A percentile compares a stretch with the other conserved stretches of the same genome.
Evolutionary conservation across 2,329 filamentous ascomycete species (phyloP).

Genomic region (Hymenoscyphus salicellus): DNA sequence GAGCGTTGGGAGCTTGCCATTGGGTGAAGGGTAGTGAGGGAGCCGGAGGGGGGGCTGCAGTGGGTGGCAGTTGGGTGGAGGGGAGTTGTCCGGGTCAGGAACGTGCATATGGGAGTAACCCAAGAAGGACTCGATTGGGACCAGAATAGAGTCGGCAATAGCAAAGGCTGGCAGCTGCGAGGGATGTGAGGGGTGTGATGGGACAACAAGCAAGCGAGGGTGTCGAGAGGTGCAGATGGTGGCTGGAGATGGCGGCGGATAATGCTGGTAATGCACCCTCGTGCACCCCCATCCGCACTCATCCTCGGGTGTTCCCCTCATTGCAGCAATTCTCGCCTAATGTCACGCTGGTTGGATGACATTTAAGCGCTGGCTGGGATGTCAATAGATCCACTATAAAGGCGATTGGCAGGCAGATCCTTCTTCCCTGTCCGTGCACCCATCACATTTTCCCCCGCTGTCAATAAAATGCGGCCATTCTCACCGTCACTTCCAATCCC

Average conservation of each 20-base stretch:
- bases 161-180: background rate
- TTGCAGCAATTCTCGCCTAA: background rate
- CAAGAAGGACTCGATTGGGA: background rate
- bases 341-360: background rate
- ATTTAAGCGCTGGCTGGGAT: background rate
- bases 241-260: background rate
- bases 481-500: conserved; percentile 6
- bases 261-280: too few relatives aligned
- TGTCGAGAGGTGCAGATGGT: background rate
- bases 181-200: background rate
- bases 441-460: background rate
- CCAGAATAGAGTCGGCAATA: background rate
- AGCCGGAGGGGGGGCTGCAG: background rate
- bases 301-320: background rate
- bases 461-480: background rate
- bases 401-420: background rate
- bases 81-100: background rate
- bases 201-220: background rate
- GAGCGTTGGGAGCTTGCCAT: background rate
- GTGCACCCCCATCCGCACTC: too few relatives aligned
- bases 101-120: background rate
- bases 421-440: background rate
- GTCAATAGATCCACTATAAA: background rate
- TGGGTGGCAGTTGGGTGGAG: conserved; percentile 3
- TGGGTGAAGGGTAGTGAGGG: background rate